Evolutionary conservation across 768 basidiomycete genomes (phyloP).

Genomic region (Tricholoma terreum): DNA sequence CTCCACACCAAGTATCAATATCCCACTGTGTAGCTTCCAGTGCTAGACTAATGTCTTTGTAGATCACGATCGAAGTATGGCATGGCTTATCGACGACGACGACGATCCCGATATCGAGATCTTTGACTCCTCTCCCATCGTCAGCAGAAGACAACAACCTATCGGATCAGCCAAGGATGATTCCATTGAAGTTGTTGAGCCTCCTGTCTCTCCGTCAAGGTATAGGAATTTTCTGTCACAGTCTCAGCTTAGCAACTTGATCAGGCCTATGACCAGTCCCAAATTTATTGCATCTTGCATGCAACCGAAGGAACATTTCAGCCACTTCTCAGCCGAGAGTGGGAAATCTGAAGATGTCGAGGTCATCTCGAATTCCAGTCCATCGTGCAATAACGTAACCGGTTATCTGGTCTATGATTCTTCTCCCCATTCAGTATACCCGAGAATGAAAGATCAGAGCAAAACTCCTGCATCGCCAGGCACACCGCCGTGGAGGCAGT

Average conservation of each 20-base stretch:
- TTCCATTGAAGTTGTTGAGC: slow-evolving; percentile 20
- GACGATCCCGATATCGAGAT: slow-evolving; percentile 57
- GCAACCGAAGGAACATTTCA: neutral
- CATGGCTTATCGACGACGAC: slow-evolving; percentile 64
- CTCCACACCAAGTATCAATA: neutral
- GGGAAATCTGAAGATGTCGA: slow-evolving; percentile 17
- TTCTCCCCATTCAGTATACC: slow-evolving; percentile 14
- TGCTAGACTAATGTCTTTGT: neutral
- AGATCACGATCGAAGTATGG: slow-evolving; percentile 41
- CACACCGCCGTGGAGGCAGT: slow-evolving; percentile 16
- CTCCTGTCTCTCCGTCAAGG: neutral
- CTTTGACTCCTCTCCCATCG: slow-evolving; percentile 47
- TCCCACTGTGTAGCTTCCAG: neutral
- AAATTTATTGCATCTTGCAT: neutral
- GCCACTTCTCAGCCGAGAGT: slow-evolving; percentile 1
- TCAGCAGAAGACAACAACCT: slow-evolving; percentile 4
- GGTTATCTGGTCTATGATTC: slow-evolving; percentile 10
- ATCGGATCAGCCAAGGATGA: slow-evolving; percentile 11
- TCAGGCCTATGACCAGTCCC: slow-evolving; percentile 16
- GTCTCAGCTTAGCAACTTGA: slow-evolving; percentile 18
- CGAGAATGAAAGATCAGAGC: slow-evolving; percentile 5
- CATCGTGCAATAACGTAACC: neutral
- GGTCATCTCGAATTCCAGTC: slow-evolving; percentile 6
- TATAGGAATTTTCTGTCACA: neutral
- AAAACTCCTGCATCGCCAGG: slow-evolving; percentile 27